These are phyloP conservation scores for Xylaria sp. DNA, from an alignment of 2,329 filamentous ascomycete species.

Conservation along the genomic window DNA sequence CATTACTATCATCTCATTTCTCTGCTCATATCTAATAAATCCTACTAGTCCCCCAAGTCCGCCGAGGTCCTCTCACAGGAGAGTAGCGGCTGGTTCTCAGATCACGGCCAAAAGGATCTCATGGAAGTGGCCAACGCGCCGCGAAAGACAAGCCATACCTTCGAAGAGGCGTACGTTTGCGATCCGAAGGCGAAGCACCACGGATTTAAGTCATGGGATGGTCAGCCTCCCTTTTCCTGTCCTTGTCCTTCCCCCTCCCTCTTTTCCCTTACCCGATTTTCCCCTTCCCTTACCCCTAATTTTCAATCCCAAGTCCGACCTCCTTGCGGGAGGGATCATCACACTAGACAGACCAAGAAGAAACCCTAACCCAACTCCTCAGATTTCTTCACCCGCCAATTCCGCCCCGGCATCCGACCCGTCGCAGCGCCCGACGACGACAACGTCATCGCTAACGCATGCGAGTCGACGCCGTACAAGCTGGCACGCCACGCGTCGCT, in stretches of 20 bases:
- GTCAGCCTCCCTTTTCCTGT: slow-evolving; percentile 46
- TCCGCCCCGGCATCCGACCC: slow-evolving; percentile 60
- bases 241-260: background rate
- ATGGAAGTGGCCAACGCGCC: slow-evolving; percentile 64
- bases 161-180: slow-evolving; percentile 71
- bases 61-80: slow-evolving; percentile 60
- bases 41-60: slow-evolving; percentile 60
- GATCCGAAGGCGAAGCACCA: slow-evolving; percentile 64
- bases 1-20: background rate
- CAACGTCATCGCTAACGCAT: slow-evolving; percentile 65
- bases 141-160: slow-evolving; percentile 56
- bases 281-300: background rate
- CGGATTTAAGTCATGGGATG: slow-evolving; percentile 69
- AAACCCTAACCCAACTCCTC: background rate
- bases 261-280: too few relatives aligned
- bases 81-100: slow-evolving; percentile 65
- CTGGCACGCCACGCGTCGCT: slow-evolving; percentile 54
- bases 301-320: background rate
- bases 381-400: slow-evolving; percentile 67
- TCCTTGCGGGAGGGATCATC: too few relatives aligned
- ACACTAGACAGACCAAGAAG: background rate
- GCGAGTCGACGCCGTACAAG: slow-evolving; percentile 64
- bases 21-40: background rate
- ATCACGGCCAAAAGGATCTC: slow-evolving; percentile 59
- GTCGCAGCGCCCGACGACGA: slow-evolving; percentile 60